Conservation (phyloP, 2,329 filamentous ascomycete species). For the Colletotrichum sp. region DNA sequence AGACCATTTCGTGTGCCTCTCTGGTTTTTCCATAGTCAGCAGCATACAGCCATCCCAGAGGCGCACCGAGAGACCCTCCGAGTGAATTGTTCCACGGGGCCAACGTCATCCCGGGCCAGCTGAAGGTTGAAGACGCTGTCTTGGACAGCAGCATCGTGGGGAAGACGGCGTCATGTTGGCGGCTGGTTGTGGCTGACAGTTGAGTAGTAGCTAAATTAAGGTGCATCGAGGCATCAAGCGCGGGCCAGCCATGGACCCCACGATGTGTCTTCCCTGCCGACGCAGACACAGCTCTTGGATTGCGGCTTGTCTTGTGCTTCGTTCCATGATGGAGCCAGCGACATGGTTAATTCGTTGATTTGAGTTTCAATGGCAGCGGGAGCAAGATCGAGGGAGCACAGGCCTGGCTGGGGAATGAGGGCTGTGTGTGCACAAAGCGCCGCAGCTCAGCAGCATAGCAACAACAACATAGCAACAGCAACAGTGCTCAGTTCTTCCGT, state of each 20-base stretch:
- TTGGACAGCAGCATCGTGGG: neutral
- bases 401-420: neutral
- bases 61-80: neutral
- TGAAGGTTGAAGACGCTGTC: neutral
- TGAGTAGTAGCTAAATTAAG: slow-evolving; percentile 9
- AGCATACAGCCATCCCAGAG: neutral
- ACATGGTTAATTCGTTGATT: neutral
- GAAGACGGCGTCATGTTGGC: slow-evolving; percentile 11
- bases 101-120: slow-evolving; percentile 13
- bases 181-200: slow-evolving; percentile 18
- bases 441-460: neutral
- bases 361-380: neutral
- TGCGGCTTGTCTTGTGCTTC: slow-evolving; percentile 8
- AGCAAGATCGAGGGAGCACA: neutral
- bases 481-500: neutral
- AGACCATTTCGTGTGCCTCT: neutral
- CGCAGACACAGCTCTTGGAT: neutral
- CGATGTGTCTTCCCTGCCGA: neutral
- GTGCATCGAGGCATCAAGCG: neutral
- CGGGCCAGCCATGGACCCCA: neutral
- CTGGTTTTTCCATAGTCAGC: neutral
- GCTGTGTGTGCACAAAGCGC: slow-evolving; percentile 1
- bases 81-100: neutral
- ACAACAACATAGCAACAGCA: neutral
- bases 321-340: neutral